These are phyloP conservation scores for Metarhizium brunneum DNA, from an alignment of 2,329 filamentous ascomycete species.

Conservation along the genomic window DNA sequence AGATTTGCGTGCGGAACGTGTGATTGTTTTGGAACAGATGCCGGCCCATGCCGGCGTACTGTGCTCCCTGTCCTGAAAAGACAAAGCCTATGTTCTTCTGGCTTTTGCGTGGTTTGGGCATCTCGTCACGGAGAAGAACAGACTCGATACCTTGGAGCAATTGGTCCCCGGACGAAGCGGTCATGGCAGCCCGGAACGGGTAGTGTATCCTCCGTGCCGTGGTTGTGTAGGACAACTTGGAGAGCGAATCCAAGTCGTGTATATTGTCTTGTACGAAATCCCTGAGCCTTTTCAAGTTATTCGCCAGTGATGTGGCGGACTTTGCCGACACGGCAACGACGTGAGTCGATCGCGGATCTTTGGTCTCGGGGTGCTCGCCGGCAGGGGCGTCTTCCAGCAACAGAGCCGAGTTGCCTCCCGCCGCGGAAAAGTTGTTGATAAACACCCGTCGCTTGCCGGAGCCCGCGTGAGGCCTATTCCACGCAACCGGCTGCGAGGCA, in stretches of 20 bases:
- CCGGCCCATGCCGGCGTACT: no score
- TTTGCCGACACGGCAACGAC: slow-evolving; percentile 47
- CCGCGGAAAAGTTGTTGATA: slow-evolving; percentile 44
- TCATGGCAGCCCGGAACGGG: slow-evolving; percentile 1
- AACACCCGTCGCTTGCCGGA: slow-evolving; percentile 16
- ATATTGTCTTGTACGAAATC: not conserved
- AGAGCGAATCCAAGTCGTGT: not conserved
- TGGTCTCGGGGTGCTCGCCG: not conserved
- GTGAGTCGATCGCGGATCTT: slow-evolving; percentile 26
- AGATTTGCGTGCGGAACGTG: no score
- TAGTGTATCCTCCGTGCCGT: not conserved
- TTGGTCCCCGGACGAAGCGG: slow-evolving; percentile 8
- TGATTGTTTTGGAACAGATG: no score
- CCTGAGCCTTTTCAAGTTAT: not conserved
- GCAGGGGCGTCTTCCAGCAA: slow-evolving; percentile 51
- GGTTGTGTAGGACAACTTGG: not conserved
- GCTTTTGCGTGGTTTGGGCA: no score
- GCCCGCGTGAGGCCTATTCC: slow-evolving; percentile 12
- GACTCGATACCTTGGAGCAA: slow-evolving; percentile 47
- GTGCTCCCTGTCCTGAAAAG: no score
- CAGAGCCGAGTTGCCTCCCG: slow-evolving; percentile 53
- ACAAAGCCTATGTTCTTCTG: no score
- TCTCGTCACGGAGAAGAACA: slow-evolving; percentile 30
- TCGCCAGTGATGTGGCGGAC: slow-evolving; percentile 22
- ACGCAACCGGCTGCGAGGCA: slow-evolving; percentile 23